These are phyloP conservation scores for Dicorynia guianensis DNA, from an alignment of 306 rosid species.

Conservation along the genomic window DNA sequence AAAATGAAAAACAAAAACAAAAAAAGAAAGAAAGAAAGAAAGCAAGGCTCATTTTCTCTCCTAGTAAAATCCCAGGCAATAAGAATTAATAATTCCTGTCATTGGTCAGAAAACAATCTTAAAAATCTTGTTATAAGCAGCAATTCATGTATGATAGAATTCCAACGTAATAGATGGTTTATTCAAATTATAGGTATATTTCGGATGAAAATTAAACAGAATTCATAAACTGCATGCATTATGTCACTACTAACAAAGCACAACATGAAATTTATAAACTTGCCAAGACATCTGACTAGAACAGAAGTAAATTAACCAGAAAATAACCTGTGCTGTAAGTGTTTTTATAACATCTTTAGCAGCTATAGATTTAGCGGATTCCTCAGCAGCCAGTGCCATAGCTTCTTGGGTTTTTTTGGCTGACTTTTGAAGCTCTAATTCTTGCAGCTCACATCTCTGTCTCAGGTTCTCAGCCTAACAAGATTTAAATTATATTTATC, in stretches of 20 bases:
- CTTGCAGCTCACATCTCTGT: constrained; percentile 83
- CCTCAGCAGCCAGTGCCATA: constrained; percentile 78
- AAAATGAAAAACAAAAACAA: not conserved
- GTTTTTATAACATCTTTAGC: constrained; percentile 97
- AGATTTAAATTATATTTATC: constrained; percentile 34
- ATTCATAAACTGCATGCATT: not conserved
- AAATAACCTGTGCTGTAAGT: constrained; percentile 86
- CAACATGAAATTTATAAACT: constrained; percentile 27
- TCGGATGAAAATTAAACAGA: constrained; percentile 11
- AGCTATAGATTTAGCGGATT: constrained; percentile 85
- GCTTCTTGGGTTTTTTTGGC: constrained; percentile 88
- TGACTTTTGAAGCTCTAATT: constrained; percentile 84
- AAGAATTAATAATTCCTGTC: not conserved
- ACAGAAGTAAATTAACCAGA: constrained; percentile 36
- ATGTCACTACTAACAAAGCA: constrained; percentile 1
- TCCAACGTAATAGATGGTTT: constrained; percentile 9
- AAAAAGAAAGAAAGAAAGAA: not conserved
- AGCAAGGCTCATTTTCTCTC: not conserved
- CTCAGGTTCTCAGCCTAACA: constrained; percentile 83
- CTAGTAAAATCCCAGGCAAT: not conserved
- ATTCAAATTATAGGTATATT: not conserved
- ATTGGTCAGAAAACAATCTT: constrained; percentile 3
- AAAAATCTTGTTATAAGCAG: not conserved
- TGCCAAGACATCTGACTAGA: constrained; percentile 27
- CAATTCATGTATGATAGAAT: not conserved